These are phyloP conservation scores for Puccinia coronata DNA, from an alignment of 1,284 basidiomycete species.

Conservation along the genomic window DNA sequence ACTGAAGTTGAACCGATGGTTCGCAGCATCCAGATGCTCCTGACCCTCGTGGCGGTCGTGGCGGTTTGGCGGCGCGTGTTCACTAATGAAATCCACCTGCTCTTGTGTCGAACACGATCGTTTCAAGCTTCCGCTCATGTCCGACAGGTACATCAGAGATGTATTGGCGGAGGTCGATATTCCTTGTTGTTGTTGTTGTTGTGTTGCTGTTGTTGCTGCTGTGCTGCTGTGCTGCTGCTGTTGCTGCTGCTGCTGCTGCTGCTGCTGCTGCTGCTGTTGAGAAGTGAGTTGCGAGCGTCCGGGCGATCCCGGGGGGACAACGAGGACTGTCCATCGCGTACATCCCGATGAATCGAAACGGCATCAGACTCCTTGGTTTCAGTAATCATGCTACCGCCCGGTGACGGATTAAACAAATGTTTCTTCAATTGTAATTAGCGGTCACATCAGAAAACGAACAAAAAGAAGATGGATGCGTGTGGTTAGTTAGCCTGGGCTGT, in stretches of 20 bases:
- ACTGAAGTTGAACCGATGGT: slow-evolving; percentile 5
- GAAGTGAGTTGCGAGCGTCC: neutral
- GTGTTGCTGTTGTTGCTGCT: too few relatives aligned
- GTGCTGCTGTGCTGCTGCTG: too few relatives aligned
- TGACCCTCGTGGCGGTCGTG: neutral
- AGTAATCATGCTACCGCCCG: slow-evolving; percentile 3
- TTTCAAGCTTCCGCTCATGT: neutral
- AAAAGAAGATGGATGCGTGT: neutral
- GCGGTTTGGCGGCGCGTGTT: neutral
- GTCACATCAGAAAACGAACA: neutral
- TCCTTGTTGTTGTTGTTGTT: too few relatives aligned
- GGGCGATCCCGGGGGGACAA: neutral
- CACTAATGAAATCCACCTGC: neutral
- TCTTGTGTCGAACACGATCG: slow-evolving; percentile 3
- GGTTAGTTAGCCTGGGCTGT: neutral
- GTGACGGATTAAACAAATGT: slow-evolving; percentile 27
- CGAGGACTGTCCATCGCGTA: neutral
- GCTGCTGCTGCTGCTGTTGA: too few relatives aligned
- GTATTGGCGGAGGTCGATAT: neutral
- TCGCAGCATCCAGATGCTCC: neutral
- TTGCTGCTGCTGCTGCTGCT: too few relatives aligned
- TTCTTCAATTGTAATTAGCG: slow-evolving; percentile 15
- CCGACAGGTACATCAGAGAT: neutral
- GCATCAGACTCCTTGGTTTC: neutral
- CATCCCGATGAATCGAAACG: neutral